Percentiles rank a stretch among this genome's conserved stretches.
These are phyloP conservation scores for Scedosporium apiospermum DNA, from an alignment of 2,329 filamentous ascomycete genomes.

Conservation along the genomic window DNA sequence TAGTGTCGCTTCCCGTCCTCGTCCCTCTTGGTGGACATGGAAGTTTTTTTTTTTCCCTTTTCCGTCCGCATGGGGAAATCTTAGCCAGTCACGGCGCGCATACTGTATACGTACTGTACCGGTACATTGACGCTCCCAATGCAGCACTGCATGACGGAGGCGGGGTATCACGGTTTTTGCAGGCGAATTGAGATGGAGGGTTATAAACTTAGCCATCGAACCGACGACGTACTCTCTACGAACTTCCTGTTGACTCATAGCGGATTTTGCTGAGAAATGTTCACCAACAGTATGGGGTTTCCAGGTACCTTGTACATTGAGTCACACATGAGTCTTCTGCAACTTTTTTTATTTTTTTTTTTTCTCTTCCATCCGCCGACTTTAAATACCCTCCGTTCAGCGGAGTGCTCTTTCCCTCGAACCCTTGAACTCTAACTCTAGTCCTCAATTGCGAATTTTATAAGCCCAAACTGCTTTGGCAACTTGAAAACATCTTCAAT, in stretches of 20 bases:
- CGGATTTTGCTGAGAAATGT: neutral
- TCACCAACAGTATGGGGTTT: neutral
- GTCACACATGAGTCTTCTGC: neutral
- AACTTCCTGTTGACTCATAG: neutral
- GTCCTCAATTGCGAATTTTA: neutral
- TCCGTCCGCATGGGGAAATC: neutral
- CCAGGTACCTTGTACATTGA: neutral
- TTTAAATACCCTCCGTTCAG: slow-evolving; percentile 1
- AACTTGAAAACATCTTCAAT: neutral
- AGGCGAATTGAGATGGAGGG: neutral
- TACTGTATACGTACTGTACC: neutral
- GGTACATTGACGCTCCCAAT: neutral
- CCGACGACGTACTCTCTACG: neutral
- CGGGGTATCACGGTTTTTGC: neutral
- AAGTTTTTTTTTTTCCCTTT: neutral
- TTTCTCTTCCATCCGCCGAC: neutral
- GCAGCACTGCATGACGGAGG: slow-evolving; percentile 1
- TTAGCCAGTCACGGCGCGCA: neutral
- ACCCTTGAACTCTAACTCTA: neutral
- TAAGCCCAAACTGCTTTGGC: neutral
- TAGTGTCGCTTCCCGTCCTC: too few species aligned
- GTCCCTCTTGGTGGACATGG: neutral
- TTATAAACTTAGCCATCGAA: neutral
- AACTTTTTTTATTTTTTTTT: neutral
- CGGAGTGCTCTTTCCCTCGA: neutral